Evolutionary conservation across 345 rosid species (phyloP), one percentile per base, ranked within the genome.

Genomic region (Brassica juncea): DNA sequence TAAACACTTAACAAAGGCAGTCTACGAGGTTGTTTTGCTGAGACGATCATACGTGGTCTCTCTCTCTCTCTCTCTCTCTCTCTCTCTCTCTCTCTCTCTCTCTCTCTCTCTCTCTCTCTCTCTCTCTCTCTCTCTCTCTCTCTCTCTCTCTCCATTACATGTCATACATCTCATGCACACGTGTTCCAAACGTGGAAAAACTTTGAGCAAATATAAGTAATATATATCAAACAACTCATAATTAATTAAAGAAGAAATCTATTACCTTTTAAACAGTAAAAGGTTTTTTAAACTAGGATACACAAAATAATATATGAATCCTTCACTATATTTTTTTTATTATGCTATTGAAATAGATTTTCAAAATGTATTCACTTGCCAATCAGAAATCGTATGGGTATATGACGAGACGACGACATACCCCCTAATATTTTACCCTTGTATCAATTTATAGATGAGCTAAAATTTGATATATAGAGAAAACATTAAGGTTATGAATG

Each of bases 381-480:
- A 39, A n/a, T 60, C 15, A 25, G 11, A 39, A 37, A 25, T 58
- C 4, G 8, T 71, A 58, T 14, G 15, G 28, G 7, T 5, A 62
- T 14, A 30, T 6, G 5, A 31, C 4, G 21, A n/a, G 5, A 31
- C 4, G 21, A n/a, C 21, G 16, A 3, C 16, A 14, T 47, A 31
- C 6, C 34, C 34, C 34, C 7, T 4, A 31, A 31, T 4, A 31
- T 31, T 31, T 31, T 31, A 31, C 34, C 6, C 1, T 31, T 57
- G 59, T 72, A 72, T 61, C 57, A 73, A 62, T 62, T 32, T 35
- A 62, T 42, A 44, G 6, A 39, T 15, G 44, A 39, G 16, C 76
- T 23, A 71, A 3, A 10, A 9, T 55, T 47, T 0, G 3, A 42
- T 11, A 42, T 42, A 57, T 11, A 19, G 64, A 21, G 6, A 59